phyloP scores from a whole-genome alignment of 2,329 filamentous ascomycete species.

The Cladosporium sp. region DNA sequence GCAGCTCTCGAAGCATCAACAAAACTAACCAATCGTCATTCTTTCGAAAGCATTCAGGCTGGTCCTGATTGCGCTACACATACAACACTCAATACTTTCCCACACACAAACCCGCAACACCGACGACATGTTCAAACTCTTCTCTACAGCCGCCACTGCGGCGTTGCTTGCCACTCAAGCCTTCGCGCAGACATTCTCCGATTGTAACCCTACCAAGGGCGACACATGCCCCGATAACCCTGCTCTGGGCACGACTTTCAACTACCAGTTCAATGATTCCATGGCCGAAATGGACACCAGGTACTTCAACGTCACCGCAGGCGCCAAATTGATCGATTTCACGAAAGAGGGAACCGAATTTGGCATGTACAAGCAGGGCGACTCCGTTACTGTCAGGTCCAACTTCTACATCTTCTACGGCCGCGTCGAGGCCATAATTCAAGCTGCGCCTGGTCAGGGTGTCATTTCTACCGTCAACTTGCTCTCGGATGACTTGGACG shows the following conservation, averaged over 20 bases:
- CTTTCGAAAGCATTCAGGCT: slow-evolving; percentile 7
- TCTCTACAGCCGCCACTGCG: slow-evolving; percentile 17
- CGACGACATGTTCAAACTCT: slow-evolving; percentile 17
- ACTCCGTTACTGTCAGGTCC: slow-evolving; percentile 74
- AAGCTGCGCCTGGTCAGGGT: slow-evolving; percentile 68
- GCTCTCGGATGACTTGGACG: slow-evolving; percentile 78
- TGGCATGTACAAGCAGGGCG: slow-evolving; percentile 62
- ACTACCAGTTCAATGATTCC: slow-evolving; percentile 61
- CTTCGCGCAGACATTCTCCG: slow-evolving; percentile 69
- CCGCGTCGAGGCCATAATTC: slow-evolving; percentile 71
- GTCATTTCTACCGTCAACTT: slow-evolving; percentile 80
- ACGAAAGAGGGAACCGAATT: slow-evolving; percentile 60
- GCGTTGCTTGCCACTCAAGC: slow-evolving; percentile 22
- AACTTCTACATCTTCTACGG: slow-evolving; percentile 87
- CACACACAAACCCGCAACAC: not conserved
- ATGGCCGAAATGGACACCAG: slow-evolving; percentile 41
- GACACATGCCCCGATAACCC: slow-evolving; percentile 66
- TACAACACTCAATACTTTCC: not conserved
- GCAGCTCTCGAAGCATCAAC: not conserved
- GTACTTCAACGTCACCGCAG: slow-evolving; percentile 54
- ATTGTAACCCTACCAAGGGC: slow-evolving; percentile 65
- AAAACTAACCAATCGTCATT: not conserved
- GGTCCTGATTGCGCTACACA: slow-evolving; percentile 6
- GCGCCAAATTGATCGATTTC: slow-evolving; percentile 56
- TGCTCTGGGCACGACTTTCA: slow-evolving; percentile 62